Evolutionary conservation across 2,329 filamentous ascomycete species (phyloP).

Genomic region (Fusarium subglutinans): DNA sequence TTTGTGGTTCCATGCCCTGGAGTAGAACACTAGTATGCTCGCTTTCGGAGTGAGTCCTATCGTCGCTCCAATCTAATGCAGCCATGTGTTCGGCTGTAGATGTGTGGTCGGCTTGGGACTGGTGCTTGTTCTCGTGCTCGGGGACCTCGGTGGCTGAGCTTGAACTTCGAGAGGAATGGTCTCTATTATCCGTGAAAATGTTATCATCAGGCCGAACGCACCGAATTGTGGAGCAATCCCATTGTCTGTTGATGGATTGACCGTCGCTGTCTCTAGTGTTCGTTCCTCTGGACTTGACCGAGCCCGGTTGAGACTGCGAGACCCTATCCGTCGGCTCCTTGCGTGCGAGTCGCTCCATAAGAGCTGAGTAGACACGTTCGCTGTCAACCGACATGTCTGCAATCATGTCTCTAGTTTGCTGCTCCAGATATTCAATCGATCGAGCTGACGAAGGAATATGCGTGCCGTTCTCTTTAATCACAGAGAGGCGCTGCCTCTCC

Average conservation of each 20-base stretch:
- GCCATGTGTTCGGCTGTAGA: neutral
- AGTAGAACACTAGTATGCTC: neutral
- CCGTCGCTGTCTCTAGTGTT: neutral
- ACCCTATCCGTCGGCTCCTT: slow-evolving; percentile 37
- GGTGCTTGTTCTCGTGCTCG: neutral
- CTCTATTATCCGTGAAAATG: slow-evolving; percentile 41
- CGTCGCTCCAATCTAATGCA: neutral
- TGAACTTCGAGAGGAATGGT: neutral
- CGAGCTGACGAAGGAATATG: slow-evolving; percentile 51
- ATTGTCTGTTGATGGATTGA: slow-evolving; percentile 8
- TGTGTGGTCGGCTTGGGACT: neutral
- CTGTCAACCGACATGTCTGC: slow-evolving; percentile 57
- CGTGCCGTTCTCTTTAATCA: slow-evolving; percentile 67
- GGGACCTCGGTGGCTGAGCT: slow-evolving; percentile 1
- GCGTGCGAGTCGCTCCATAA: slow-evolving; percentile 65
- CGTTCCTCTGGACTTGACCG: neutral
- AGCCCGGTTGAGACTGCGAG: neutral
- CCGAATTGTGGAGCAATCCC: slow-evolving; percentile 46
- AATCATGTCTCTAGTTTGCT: slow-evolving; percentile 33
- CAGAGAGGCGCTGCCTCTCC: slow-evolving; percentile 67
- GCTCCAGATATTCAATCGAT: slow-evolving; percentile 21
- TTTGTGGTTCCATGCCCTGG: slow-evolving; percentile 33
- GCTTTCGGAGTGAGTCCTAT: neutral
- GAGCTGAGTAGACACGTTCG: slow-evolving; percentile 69
- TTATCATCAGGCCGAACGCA: slow-evolving; percentile 47